These are phyloP conservation scores for Coemansia sp. DNA, from an alignment of 192 early-diverging fungal genomes.

Conservation along the genomic window DNA sequence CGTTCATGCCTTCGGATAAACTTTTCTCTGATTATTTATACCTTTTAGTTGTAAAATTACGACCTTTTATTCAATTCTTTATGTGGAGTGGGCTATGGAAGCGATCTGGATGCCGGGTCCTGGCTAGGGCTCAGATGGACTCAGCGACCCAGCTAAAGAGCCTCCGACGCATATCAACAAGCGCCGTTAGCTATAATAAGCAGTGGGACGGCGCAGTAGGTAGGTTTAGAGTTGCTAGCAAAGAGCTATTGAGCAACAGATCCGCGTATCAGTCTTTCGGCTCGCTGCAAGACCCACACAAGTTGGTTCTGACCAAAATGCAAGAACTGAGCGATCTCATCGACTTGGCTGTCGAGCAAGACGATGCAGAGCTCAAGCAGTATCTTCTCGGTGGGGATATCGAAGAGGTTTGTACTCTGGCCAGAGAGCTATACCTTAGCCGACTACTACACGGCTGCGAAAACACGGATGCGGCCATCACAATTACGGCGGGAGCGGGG, in stretches of 20 bases:
- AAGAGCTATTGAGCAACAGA: background rate
- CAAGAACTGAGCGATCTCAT: conserved; percentile 8
- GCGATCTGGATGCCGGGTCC: background rate
- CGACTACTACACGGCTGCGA: conserved; percentile 27
- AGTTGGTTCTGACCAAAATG: background rate
- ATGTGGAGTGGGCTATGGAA: background rate
- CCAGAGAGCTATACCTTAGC: conserved; percentile 42
- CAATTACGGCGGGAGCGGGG: conserved; percentile 59
- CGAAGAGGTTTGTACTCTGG: background rate
- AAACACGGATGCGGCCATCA: conserved; percentile 59
- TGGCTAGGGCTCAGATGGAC: background rate
- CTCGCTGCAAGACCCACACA: background rate
- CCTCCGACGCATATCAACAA: background rate
- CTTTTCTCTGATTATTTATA: background rate
- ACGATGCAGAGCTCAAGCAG: conserved; percentile 47
- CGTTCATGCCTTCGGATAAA: no score
- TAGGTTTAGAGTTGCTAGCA: background rate
- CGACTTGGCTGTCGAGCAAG: conserved; percentile 1
- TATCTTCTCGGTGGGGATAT: conserved; percentile 63
- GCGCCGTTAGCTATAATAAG: background rate
- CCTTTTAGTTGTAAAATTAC: background rate
- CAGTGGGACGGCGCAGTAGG: conserved; percentile 9
- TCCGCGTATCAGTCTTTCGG: background rate
- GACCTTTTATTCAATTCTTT: background rate
- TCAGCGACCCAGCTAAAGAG: background rate